Evolutionary conservation across 257 asterid species (phyloP).

Genomic region (Cordia subcordata): DNA sequence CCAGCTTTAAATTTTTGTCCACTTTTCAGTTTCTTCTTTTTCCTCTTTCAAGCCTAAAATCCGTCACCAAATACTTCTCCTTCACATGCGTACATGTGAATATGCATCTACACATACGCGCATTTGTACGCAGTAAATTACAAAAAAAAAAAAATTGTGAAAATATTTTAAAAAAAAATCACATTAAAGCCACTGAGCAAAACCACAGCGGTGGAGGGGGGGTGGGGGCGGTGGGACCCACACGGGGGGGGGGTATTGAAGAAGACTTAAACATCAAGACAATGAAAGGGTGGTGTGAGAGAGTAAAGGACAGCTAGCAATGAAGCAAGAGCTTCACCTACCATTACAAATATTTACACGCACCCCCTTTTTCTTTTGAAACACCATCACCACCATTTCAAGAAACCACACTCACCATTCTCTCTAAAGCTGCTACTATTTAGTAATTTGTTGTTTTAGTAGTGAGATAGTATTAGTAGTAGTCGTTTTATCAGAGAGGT

Average conservation of each 20-base stretch:
- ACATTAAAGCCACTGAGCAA: not conserved
- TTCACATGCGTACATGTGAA: not conserved
- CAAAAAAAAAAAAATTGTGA: not conserved
- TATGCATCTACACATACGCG: not conserved
- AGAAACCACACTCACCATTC: conserved; percentile 1
- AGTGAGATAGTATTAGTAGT: too few species aligned
- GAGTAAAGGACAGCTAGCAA: conserved; percentile 77
- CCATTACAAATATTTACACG: conserved; percentile 24
- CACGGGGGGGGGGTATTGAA: conserved; percentile 14
- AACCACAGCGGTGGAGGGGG: conserved; percentile 5
- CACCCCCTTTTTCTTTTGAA: conserved; percentile 13
- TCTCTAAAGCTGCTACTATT: conserved; percentile 8
- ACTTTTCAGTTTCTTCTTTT: too few species aligned
- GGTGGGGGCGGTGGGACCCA: conserved; percentile 2
- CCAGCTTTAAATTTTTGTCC: not conserved
- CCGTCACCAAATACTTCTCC: not conserved
- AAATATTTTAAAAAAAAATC: too few species aligned
- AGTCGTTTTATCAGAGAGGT: too few species aligned
- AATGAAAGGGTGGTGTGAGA: conserved; percentile 30
- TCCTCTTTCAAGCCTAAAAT: not conserved
- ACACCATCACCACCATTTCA: not conserved
- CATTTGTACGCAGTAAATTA: not conserved
- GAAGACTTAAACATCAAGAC: conserved; percentile 77
- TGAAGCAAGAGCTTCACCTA: conserved; percentile 68
- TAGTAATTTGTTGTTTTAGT: too few species aligned